These are phyloP conservation scores for Solanum medicagineum DNA, from an alignment of 257 asterid genomes.

Conservation along the genomic window DNA sequence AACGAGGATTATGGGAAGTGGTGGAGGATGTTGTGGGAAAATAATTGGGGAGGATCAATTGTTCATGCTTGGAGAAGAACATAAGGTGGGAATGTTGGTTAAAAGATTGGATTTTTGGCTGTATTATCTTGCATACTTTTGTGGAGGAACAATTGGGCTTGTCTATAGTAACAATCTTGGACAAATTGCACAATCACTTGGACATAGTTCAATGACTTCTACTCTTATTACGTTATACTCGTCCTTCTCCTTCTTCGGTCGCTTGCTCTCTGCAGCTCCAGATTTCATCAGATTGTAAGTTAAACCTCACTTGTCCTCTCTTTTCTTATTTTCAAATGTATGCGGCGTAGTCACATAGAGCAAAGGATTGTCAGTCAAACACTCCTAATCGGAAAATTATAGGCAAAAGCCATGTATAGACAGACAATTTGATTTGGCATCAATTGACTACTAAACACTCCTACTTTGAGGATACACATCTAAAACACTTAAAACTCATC, in stretches of 20 bases:
- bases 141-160: slow-evolving; percentile 88
- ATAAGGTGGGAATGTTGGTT: slow-evolving; percentile 34
- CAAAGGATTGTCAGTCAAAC: neutral
- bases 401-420: too few relatives aligned
- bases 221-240: slow-evolving; percentile 64
- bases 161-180: slow-evolving; percentile 90
- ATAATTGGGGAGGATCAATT: slow-evolving; percentile 40
- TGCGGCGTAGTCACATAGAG: neutral
- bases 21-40: slow-evolving; percentile 20
- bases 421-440: neutral
- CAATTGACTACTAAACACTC: too few relatives aligned
- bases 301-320: neutral
- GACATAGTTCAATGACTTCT: slow-evolving; percentile 41
- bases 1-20: slow-evolving; percentile 1
- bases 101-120: slow-evolving; percentile 76
- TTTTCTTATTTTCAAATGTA: neutral
- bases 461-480: too few relatives aligned
- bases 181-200: slow-evolving; percentile 81
- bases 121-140: slow-evolving; percentile 53
- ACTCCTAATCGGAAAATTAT: too few relatives aligned
- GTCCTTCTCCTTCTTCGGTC: slow-evolving; percentile 88
- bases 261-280: slow-evolving; percentile 83
- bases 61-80: slow-evolving; percentile 71
- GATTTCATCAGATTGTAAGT: slow-evolving; percentile 66
- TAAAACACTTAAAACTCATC: too few relatives aligned